A percentile compares a stretch with the other conserved stretches of the same genome.
These are phyloP conservation scores for Diplogelasinospora grovesii DNA, from an alignment of 495 filamentous ascomycete species.

Conservation along the genomic window DNA sequence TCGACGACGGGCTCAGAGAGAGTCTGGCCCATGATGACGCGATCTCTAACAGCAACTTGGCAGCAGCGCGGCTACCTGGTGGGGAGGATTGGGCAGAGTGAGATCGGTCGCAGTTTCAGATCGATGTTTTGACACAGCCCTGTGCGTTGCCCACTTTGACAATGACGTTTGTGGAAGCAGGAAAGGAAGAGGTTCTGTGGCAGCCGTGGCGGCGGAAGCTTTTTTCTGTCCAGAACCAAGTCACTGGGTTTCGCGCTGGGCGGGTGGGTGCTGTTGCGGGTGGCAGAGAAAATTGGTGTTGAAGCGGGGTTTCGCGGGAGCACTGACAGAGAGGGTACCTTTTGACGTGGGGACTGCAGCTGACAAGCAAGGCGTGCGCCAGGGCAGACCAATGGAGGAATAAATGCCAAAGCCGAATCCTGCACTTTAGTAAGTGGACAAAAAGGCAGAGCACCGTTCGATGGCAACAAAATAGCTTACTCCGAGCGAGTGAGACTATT, in stretches of 20 bases:
- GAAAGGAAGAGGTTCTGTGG: not conserved
- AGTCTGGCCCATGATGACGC: slow-evolving; percentile 85
- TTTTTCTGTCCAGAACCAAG: slow-evolving; percentile 9
- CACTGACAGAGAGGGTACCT: slow-evolving; percentile 10
- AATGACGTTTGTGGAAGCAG: slow-evolving; percentile 10
- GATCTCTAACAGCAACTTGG: slow-evolving; percentile 13
- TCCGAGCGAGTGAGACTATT: not conserved
- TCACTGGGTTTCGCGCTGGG: slow-evolving; percentile 9
- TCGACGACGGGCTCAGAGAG: slow-evolving; percentile 97
- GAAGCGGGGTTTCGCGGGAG: slow-evolving; percentile 19
- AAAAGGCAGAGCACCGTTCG: not conserved
- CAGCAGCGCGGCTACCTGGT: slow-evolving; percentile 22
- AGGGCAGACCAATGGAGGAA: not conserved
- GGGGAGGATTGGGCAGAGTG: slow-evolving; percentile 8
- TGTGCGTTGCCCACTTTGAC: slow-evolving; percentile 7
- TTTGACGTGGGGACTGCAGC: slow-evolving; percentile 20
- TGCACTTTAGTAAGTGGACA: not conserved
- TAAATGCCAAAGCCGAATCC: not conserved
- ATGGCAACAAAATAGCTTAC: not conserved
- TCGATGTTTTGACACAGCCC: not conserved
- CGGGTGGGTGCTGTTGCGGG: slow-evolving; percentile 12
- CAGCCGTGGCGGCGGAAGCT: not conserved
- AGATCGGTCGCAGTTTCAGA: not conserved
- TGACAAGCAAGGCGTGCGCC: slow-evolving; percentile 10
- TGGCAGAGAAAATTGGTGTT: slow-evolving; percentile 21